Conservation (phyloP, 2,329 filamentous ascomycete species). For the Bipolaris cookei region DNA sequence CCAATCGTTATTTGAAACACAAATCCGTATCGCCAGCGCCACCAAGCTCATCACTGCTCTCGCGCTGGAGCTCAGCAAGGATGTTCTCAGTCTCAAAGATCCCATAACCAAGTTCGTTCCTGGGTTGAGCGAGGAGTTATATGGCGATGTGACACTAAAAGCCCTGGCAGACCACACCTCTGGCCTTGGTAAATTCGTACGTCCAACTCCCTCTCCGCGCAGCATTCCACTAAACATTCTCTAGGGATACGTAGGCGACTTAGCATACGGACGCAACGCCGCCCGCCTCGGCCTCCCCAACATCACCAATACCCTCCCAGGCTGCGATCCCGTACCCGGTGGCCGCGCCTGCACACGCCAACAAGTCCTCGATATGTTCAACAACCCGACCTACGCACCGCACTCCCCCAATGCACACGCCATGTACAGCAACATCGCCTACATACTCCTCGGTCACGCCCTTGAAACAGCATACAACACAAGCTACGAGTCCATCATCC, state of each 20-base stretch:
- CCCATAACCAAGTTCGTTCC: slow-evolving; percentile 34
- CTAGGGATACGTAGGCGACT: slow-evolving; percentile 33
- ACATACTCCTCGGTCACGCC: slow-evolving; percentile 33
- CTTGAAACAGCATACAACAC: slow-evolving; percentile 28
- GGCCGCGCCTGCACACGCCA: slow-evolving; percentile 24
- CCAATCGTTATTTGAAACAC: slow-evolving; percentile 24
- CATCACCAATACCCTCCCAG: slow-evolving; percentile 25
- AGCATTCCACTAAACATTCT: background rate
- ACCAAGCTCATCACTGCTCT: slow-evolving; percentile 38
- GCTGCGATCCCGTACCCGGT: slow-evolving; percentile 34
- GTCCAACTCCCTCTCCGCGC: background rate
- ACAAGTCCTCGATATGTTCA: slow-evolving; percentile 33
- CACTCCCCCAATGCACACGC: slow-evolving; percentile 24
- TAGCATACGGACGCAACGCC: slow-evolving; percentile 21
- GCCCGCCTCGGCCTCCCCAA: slow-evolving; percentile 26
- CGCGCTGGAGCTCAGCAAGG: slow-evolving; percentile 26
- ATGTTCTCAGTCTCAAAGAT: slow-evolving; percentile 32
- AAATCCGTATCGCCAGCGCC: slow-evolving; percentile 32
- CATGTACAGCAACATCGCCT: slow-evolving; percentile 34
- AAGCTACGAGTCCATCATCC: slow-evolving; percentile 27
- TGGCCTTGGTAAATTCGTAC: slow-evolving; percentile 30
- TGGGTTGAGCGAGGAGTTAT: slow-evolving; percentile 22
- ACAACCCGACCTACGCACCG: slow-evolving; percentile 26
- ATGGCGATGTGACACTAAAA: slow-evolving; percentile 29
- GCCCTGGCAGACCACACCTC: slow-evolving; percentile 32